Conservation (phyloP, 108 stramenopile genomes). For the Mayamaea pseudoterrestris region DNA sequence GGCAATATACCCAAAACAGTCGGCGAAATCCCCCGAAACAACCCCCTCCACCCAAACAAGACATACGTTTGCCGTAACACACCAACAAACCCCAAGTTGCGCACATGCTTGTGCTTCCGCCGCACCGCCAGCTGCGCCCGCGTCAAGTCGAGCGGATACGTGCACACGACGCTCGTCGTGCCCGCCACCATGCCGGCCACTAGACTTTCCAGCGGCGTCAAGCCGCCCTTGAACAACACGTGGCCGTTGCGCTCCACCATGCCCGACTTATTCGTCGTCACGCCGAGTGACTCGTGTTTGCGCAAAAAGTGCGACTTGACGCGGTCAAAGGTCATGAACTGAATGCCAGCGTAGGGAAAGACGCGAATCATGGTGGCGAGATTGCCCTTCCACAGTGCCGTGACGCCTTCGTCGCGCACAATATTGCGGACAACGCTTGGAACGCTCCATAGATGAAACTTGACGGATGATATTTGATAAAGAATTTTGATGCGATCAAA, state of each 20-base stretch:
- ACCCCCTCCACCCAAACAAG: constrained; percentile 35
- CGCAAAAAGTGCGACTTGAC: constrained; percentile 54
- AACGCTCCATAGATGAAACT: constrained; percentile 55
- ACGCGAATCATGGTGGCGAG: constrained; percentile 92
- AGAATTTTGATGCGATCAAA: constrained; percentile 85
- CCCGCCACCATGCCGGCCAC: constrained; percentile 83
- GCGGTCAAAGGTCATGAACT: constrained; percentile 93
- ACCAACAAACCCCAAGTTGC: constrained; percentile 13
- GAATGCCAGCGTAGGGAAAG: constrained; percentile 93
- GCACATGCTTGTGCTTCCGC: constrained; percentile 10
- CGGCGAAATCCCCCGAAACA: constrained; percentile 85
- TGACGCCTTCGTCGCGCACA: constrained; percentile 62
- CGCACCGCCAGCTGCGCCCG: constrained; percentile 91
- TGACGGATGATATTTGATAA: constrained; percentile 65
- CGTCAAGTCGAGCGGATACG: constrained; percentile 93
- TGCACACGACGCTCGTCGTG: constrained; percentile 64
- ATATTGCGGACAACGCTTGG: constrained; percentile 52
- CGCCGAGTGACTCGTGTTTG: constrained; percentile 16
- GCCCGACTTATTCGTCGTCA: not conserved
- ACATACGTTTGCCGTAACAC: constrained; percentile 29
- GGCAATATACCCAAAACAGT: constrained; percentile 92
- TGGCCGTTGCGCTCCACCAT: too few relatives aligned
- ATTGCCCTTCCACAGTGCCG: constrained; percentile 93
- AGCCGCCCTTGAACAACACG: constrained; percentile 16
- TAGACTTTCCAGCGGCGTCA: constrained; percentile 79